Percentiles rank a stretch among this genome's conserved stretches.
Evolutionary conservation across 2,329 filamentous ascomycete species (phyloP).

Genomic region (Sordariomycetes sp.): DNA sequence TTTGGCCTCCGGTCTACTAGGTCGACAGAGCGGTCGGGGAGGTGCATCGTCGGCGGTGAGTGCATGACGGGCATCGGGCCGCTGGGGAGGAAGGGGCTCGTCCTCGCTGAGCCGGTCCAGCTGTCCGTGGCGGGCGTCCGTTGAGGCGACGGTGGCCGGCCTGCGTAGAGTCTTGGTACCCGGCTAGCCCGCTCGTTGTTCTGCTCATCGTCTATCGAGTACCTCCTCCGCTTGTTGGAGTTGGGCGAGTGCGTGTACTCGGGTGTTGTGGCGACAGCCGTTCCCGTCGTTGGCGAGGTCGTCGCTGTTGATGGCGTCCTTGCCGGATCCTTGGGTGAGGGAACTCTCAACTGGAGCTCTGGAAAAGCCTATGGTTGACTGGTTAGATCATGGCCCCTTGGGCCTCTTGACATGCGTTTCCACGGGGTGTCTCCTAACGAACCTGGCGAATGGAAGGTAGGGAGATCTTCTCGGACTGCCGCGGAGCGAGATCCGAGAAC

Average conservation of each 20-base stretch:
- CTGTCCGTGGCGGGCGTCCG: constrained; percentile 17
- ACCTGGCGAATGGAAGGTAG: constrained; percentile 45
- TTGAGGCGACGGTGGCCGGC: constrained; percentile 17
- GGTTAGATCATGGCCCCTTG: neutral
- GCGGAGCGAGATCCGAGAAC: neutral
- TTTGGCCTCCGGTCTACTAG: constrained; percentile 20
- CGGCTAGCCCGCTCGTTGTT: constrained; percentile 28
- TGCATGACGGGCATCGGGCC: constrained; percentile 18
- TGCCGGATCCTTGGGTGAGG: constrained; percentile 18
- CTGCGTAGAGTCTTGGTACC: constrained; percentile 33
- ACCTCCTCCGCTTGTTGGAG: constrained; percentile 33
- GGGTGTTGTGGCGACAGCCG: constrained; percentile 23
- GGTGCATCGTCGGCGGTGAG: constrained; percentile 19
- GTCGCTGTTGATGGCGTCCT: constrained; percentile 19
- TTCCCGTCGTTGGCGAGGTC: constrained; percentile 21
- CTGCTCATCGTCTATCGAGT: constrained; percentile 28
- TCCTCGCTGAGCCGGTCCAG: constrained; percentile 21
- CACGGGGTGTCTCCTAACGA: constrained; percentile 9
- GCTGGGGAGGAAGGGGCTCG: constrained; percentile 22
- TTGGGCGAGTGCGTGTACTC: constrained; percentile 39
- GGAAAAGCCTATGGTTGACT: constrained; percentile 27
- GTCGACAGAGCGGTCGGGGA: constrained; percentile 21
- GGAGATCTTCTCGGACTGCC: constrained; percentile 3
- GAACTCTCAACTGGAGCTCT: constrained; percentile 26
- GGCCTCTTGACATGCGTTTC: neutral